These are phyloP conservation scores for Grigorovia yakushimaensis DNA, from an alignment of 805 yeast genomes.

Conservation along the genomic window DNA sequence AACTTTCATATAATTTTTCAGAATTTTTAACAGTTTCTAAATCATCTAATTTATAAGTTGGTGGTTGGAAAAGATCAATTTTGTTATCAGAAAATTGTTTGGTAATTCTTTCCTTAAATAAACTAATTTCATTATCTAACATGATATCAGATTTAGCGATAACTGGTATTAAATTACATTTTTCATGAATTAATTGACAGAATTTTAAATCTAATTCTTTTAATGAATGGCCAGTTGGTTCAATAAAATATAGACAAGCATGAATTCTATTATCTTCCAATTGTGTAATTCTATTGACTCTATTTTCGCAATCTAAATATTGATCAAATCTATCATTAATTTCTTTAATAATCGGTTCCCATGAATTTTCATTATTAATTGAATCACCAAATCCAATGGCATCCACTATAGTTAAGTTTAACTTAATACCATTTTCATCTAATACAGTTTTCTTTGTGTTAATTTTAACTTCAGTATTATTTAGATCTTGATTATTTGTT, in stretches of 20 bases:
- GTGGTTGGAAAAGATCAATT: slow-evolving; percentile 71
- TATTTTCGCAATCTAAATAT: slow-evolving; percentile 83
- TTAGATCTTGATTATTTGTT: slow-evolving; percentile 4
- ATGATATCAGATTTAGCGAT: slow-evolving; percentile 92
- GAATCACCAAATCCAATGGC: slow-evolving; percentile 93
- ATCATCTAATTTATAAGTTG: slow-evolving; percentile 69
- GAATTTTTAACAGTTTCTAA: slow-evolving; percentile 67
- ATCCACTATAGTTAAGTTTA: slow-evolving; percentile 74
- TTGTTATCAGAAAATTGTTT: slow-evolving; percentile 69
- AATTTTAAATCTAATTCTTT: slow-evolving; percentile 82
- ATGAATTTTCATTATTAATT: slow-evolving; percentile 65
- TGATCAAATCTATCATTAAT: slow-evolving; percentile 77
- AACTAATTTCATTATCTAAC: slow-evolving; percentile 71
- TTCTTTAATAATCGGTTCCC: slow-evolving; percentile 90
- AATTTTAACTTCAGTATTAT: slow-evolving; percentile 37
- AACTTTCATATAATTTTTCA: slow-evolving; percentile 52
- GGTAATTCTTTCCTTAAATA: slow-evolving; percentile 67
- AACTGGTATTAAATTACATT: slow-evolving; percentile 88
- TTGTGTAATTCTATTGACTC: slow-evolving; percentile 53
- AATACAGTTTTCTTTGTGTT: slow-evolving; percentile 58
- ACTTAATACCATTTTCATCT: slow-evolving; percentile 88
- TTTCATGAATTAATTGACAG: slow-evolving; percentile 79
- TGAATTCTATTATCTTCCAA: slow-evolving; percentile 80
- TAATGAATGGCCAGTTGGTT: slow-evolving; percentile 93
- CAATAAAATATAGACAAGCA: slow-evolving; percentile 87